A percentile compares a stretch with the other conserved stretches of the same genome.
These are phyloP conservation scores for Lactarius sp. DNA, from an alignment of 768 basidiomycete species.

Conservation along the genomic window DNA sequence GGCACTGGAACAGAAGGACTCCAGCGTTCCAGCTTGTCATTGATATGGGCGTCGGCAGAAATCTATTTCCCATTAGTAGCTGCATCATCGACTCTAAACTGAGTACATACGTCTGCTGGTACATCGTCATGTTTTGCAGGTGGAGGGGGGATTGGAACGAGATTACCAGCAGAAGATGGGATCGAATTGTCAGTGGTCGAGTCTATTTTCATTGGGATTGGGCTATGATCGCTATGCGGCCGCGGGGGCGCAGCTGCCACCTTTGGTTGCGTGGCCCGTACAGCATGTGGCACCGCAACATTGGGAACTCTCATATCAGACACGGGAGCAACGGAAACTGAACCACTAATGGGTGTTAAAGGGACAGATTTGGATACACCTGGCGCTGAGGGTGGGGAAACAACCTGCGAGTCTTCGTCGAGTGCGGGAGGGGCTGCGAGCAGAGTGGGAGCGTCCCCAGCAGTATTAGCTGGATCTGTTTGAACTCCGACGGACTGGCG, in stretches of 20 bases:
- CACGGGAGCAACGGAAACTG: not conserved
- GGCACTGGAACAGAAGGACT: conserved; percentile 18
- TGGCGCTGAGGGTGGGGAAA: not conserved
- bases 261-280: not conserved
- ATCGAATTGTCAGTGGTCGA: conserved; percentile 41
- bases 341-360: not conserved
- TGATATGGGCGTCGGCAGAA: not conserved
- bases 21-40: conserved; percentile 13
- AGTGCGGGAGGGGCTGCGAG: not conserved
- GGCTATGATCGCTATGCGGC: conserved; percentile 40
- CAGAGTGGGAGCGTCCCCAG: conserved; percentile 15
- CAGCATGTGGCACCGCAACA: not conserved
- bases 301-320: not conserved
- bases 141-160: not conserved
- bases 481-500: conserved; percentile 46
- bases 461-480: conserved; percentile 30
- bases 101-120: conserved; percentile 13
- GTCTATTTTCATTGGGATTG: conserved; percentile 61
- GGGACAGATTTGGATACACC: not conserved
- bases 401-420: not conserved
- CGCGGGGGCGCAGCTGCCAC: not conserved
- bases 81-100: not conserved
- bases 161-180: conserved; percentile 23
- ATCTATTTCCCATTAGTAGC: conserved; percentile 6
- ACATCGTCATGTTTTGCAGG: conserved; percentile 18